phyloP scores from a whole-genome alignment of 2,329 filamentous ascomycete species.

The Zarea fungicola region DNA sequence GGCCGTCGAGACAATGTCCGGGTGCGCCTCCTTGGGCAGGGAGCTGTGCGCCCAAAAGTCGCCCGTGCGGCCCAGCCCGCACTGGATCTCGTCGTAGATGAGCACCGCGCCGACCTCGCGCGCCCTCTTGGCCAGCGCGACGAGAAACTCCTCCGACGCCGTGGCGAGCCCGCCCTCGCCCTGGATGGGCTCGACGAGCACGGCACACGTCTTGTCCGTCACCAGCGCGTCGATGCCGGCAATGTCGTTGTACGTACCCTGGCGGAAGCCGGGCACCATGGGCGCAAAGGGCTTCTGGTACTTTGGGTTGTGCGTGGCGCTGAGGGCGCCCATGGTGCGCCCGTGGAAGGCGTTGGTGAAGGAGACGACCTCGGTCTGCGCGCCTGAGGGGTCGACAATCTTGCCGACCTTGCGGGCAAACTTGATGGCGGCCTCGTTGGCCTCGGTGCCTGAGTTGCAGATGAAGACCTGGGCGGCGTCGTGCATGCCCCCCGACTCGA shows the following conservation, averaged over 20 bases:
- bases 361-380: slow-evolving; percentile 80
- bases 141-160: slow-evolving; percentile 75
- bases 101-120: slow-evolving; percentile 82
- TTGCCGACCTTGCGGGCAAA: slow-evolving; percentile 92
- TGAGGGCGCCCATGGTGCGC: slow-evolving; percentile 89
- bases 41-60: slow-evolving; percentile 81
- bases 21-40: slow-evolving; percentile 74
- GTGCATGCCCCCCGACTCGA: slow-evolving; percentile 74
- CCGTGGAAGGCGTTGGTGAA: slow-evolving; percentile 94
- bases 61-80: slow-evolving; percentile 82
- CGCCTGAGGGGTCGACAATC: slow-evolving; percentile 61
- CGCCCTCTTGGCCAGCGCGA: slow-evolving; percentile 77
- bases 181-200: slow-evolving; percentile 95
- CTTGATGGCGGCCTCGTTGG: slow-evolving; percentile 96
- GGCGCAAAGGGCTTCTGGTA: slow-evolving; percentile 94
- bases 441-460: slow-evolving; percentile 94
- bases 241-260: slow-evolving; percentile 81
- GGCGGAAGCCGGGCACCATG: slow-evolving; percentile 90
- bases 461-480: slow-evolving; percentile 78
- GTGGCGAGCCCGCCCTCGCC: slow-evolving; percentile 91
- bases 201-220: slow-evolving; percentile 81
- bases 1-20: slow-evolving; percentile 87
- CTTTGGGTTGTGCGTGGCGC: slow-evolving; percentile 96
- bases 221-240: slow-evolving; percentile 66
- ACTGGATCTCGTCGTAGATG: slow-evolving; percentile 97